Conservation (phyloP, 1,284 basidiomycete genomes). For the Pisolithus thermaeus region DNA sequence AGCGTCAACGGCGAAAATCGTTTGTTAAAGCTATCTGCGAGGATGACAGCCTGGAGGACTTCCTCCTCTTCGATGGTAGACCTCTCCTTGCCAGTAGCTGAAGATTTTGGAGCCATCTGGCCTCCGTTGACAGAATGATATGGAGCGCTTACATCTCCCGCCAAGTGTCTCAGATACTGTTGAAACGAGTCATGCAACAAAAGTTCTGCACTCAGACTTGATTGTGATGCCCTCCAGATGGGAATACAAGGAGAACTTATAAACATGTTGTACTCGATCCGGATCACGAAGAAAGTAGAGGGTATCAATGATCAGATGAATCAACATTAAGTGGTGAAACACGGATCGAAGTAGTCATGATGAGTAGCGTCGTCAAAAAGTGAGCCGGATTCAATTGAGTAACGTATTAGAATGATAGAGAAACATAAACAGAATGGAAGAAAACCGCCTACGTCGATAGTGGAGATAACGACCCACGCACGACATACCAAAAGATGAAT, state of each 20-base stretch:
- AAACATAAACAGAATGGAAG: slow-evolving; percentile 30
- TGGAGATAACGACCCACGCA: slow-evolving; percentile 26
- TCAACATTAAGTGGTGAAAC: slow-evolving; percentile 34
- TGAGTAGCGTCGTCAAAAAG: slow-evolving; percentile 36
- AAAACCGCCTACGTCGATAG: slow-evolving; percentile 32
- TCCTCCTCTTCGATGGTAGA: slow-evolving; percentile 67
- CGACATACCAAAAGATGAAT: slow-evolving; percentile 23
- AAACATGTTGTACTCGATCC: slow-evolving; percentile 41
- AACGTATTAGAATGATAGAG: slow-evolving; percentile 41
- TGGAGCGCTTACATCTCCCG: neutral
- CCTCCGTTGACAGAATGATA: neutral
- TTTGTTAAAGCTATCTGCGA: slow-evolving; percentile 94
- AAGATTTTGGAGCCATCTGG: slow-evolving; percentile 59
- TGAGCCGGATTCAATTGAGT: slow-evolving; percentile 56
- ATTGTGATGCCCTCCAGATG: slow-evolving; percentile 28
- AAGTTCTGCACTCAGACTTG: neutral
- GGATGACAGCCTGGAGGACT: slow-evolving; percentile 84
- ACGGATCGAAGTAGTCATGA: slow-evolving; percentile 52
- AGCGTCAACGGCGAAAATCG: slow-evolving; percentile 86
- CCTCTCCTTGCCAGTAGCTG: slow-evolving; percentile 51
- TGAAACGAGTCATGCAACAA: slow-evolving; percentile 26
- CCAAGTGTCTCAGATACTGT: neutral
- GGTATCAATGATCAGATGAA: slow-evolving; percentile 34
- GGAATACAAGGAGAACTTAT: slow-evolving; percentile 55
- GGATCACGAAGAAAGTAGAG: slow-evolving; percentile 24